A percentile compares a stretch with the other conserved stretches of the same genome.
Conservation (phyloP, 1,284 basidiomycete species). For the Ganoderma lucidum region DNA sequence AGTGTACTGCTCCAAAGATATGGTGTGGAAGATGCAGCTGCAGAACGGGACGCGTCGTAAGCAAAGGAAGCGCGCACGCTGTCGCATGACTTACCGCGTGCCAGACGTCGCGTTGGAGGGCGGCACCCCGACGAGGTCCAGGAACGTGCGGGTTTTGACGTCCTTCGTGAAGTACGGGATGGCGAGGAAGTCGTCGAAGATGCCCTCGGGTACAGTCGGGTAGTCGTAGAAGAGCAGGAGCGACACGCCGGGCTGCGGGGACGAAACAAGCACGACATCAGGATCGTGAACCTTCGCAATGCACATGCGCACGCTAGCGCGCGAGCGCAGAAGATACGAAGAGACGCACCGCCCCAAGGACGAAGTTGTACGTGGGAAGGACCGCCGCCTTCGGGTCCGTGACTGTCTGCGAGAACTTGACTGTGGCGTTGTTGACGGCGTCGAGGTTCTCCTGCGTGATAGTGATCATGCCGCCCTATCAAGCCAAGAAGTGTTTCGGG, state of each 20-base stretch:
- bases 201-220: conserved; percentile 48
- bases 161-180: conserved; percentile 42
- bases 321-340: background rate
- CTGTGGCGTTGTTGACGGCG: conserved; percentile 53
- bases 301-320: background rate
- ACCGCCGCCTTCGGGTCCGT: conserved; percentile 67
- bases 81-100: conserved; percentile 46
- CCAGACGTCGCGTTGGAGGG: conserved; percentile 50
- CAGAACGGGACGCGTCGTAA: background rate
- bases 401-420: conserved; percentile 55
- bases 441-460: conserved; percentile 48
- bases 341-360: conserved; percentile 47
- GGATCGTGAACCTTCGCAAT: background rate
- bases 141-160: conserved; percentile 46
- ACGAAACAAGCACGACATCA: background rate
- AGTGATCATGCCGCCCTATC: conserved; percentile 61
- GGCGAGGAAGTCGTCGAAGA: conserved; percentile 52
- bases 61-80: background rate
- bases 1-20: conserved; percentile 52
- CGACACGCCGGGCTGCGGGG: conserved; percentile 30
- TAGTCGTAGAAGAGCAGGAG: conserved; percentile 53
- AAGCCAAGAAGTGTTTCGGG: background rate
- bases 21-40: conserved; percentile 59
- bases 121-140: conserved; percentile 48
- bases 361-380: conserved; percentile 62